Conservation (phyloP, 2,329 filamentous ascomycete species). For the Fonsecaea monophora region DNA sequence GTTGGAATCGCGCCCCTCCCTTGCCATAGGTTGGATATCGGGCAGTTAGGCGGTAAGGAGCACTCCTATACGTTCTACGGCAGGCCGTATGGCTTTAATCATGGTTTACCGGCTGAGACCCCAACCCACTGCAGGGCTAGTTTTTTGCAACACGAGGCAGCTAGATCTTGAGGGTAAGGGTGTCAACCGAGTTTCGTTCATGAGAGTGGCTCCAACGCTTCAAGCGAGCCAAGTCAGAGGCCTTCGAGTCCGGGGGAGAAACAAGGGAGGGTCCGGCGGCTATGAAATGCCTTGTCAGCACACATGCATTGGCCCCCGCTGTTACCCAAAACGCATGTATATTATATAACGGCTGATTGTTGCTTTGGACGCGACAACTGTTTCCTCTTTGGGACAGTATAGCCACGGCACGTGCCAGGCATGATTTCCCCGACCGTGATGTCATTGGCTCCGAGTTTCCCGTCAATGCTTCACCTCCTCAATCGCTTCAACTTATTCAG, state of each 20-base stretch:
- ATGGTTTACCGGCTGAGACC: background rate
- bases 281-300: background rate
- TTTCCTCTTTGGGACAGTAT: conserved; percentile 4
- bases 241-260: background rate
- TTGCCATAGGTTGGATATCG: no score
- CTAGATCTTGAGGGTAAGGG: background rate
- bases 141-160: background rate
- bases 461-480: background rate
- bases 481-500: background rate
- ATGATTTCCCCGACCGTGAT: background rate
- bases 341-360: conserved; percentile 8
- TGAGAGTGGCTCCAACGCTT: background rate
- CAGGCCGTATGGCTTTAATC: background rate
- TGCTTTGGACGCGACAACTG: background rate
- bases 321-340: background rate
- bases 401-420: background rate
- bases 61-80: background rate
- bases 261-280: background rate
- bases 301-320: background rate
- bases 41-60: no score
- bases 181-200: background rate
- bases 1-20: no score
- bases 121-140: background rate
- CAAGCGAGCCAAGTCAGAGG: background rate
- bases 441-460: background rate